phyloP scores from a whole-genome alignment of 208 protist species.

The Leishmania mexicana region DNA sequence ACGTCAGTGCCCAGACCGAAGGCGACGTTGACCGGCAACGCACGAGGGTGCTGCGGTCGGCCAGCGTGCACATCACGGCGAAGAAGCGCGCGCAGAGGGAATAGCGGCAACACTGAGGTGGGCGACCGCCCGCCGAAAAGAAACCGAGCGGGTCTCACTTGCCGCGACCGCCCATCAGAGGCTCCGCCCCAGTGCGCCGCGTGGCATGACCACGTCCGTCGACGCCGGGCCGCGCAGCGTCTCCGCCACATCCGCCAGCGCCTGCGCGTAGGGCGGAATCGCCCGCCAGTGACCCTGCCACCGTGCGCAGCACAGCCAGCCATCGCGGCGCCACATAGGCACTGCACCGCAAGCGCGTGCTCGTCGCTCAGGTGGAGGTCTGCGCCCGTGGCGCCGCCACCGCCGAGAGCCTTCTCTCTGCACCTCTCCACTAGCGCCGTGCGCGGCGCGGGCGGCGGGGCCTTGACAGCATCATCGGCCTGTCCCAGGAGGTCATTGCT shows the following conservation, averaged over 20 bases:
- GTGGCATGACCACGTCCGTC: background rate
- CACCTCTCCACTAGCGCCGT: background rate
- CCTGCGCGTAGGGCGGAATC: background rate
- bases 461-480: background rate
- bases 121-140: background rate
- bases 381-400: background rate
- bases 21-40: background rate
- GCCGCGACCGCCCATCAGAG: background rate
- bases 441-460: background rate
- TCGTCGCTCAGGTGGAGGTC: constrained; percentile 2
- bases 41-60: background rate
- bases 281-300: background rate
- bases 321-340: background rate
- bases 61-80: background rate
- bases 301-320: too few relatives aligned
- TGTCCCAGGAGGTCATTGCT: too few relatives aligned
- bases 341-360: background rate
- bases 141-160: background rate
- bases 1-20: background rate
- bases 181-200: background rate
- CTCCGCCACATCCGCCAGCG: background rate
- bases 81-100: background rate
- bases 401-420: background rate
- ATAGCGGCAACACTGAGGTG: background rate
- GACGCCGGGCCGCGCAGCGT: background rate